Evolutionary conservation across 371 early-diverging fungal species (phyloP), one percentile per base, ranked within the genome.

Genomic region (Choanephora cucurbitarum): DNA sequence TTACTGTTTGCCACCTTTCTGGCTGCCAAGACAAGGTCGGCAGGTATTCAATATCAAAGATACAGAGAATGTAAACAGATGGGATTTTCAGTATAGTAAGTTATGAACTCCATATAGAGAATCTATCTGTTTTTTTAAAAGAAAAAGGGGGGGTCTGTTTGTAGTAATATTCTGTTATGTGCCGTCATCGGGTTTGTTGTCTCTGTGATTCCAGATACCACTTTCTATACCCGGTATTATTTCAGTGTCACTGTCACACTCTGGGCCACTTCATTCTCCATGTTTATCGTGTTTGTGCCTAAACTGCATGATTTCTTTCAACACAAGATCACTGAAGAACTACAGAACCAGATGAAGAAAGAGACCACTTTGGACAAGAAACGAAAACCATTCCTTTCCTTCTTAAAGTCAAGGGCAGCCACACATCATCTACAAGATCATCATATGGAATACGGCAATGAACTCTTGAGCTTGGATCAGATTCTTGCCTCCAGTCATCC

Each of bases 51-150:
- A 5, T 80, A 82, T n/a, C 70, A 66, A 49, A 73, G 79, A 44
- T 84, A 84, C 44, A 82, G 81, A 44, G 84, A 84, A 51, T 81
- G 81, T 37, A 75, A 75, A n/a, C 84, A 82, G 44, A 84, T 84
- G 55, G 82, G 82, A 0, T 59, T 84, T 33, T 82, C 82, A 19
- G 79, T 84, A 21, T 84, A 84, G 84, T 83, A 80, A 80, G 81
- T 77, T n/a, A n/a, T n/a, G n/a, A n/a, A n/a, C n/a, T n/a, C n/a
- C n/a, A n/a, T n/a, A n/a, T n/a, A n/a, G n/a, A n/a, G n/a, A n/a
- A n/a, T n/a, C n/a, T n/a, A n/a, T n/a, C n/a, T n/a, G n/a, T n/a
- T n/a, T n/a, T n/a, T n/a, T n/a, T n/a, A n/a, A n/a, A n/a, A n/a
- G n/a, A n/a, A n/a, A n/a, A n/a, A n/a, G n/a, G n/a, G n/a, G n/a